A percentile compares a stretch with the other conserved stretches of the same genome.
These are phyloP conservation scores for Quercus cerris DNA, from an alignment of 306 rosid genomes.

Conservation along the genomic window DNA sequence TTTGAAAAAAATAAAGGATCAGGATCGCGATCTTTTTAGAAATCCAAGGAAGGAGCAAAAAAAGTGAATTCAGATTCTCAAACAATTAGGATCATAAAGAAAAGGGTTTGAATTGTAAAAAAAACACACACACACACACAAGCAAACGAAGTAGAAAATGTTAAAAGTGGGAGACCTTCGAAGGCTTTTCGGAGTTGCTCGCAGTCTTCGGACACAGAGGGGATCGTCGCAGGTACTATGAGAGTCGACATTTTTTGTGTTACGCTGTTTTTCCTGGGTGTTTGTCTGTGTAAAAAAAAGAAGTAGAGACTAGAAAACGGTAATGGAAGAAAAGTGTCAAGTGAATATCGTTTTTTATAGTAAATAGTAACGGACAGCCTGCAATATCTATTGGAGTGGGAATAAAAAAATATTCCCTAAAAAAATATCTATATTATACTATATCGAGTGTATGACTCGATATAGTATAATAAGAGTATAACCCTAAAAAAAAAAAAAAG, in stretches of 20 bases:
- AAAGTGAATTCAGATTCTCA: too few species aligned
- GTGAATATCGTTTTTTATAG: too few species aligned
- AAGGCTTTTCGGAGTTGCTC: not conserved
- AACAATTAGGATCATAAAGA: not conserved
- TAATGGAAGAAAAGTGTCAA: not conserved
- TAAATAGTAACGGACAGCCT: too few species aligned
- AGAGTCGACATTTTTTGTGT: not conserved
- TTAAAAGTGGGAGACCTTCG: not conserved
- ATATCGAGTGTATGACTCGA: too few species aligned
- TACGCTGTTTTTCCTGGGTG: not conserved
- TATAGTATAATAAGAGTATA: too few species aligned
- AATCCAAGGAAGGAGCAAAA: too few species aligned
- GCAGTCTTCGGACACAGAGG: not conserved
- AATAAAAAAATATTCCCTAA: too few species aligned
- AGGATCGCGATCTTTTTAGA: too few species aligned
- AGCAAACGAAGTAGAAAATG: not conserved
- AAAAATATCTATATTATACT: too few species aligned
- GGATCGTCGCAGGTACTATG: not conserved
- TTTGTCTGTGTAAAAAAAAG: not conserved
- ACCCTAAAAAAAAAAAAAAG: too few species aligned
- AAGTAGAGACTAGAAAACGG: not conserved
- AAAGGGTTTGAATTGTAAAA: not conserved
- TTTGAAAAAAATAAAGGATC: too few species aligned
- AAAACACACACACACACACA: not conserved
- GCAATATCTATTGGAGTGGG: too few species aligned